Evolutionary conservation across 2,329 filamentous ascomycete species (phyloP).

Genomic region (Fusarium tricinctum): DNA sequence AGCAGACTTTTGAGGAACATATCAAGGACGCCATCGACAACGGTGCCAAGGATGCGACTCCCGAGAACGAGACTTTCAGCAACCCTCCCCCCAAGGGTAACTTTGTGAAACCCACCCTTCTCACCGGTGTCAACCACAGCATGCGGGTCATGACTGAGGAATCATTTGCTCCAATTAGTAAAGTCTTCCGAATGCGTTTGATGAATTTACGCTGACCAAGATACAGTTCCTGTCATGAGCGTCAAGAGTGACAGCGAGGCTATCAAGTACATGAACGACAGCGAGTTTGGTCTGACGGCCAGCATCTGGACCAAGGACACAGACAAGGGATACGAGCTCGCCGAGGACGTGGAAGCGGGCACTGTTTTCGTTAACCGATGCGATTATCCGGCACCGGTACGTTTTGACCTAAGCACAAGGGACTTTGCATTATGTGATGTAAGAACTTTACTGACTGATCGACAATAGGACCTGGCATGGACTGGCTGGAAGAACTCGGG

Average conservation of each 20-base stretch:
- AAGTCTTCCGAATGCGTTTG: conserved; percentile 4
- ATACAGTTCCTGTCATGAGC: conserved; percentile 78
- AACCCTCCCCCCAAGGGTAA: conserved; percentile 83
- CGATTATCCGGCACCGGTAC: conserved; percentile 91
- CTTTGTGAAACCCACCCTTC: conserved; percentile 87
- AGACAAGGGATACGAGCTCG: conserved; percentile 78
- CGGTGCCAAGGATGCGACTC: conserved; percentile 87
- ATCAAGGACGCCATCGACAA: conserved; percentile 85
- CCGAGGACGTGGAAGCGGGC: conserved; percentile 87
- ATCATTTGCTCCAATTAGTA: conserved; percentile 77
- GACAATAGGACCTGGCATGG: conserved; percentile 85
- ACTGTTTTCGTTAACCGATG: conserved; percentile 97
- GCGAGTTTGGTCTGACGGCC: conserved; percentile 93
- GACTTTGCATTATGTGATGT: conserved; percentile 13
- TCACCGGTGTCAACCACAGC: conserved; percentile 82
- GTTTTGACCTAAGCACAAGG: conserved; percentile 51
- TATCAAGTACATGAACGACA: conserved; percentile 90
- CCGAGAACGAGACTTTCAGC: conserved; percentile 82
- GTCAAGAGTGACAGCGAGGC: conserved; percentile 87
- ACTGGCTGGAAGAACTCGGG: conserved; percentile 98
- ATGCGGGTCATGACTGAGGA: conserved; percentile 95
- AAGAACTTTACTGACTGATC: conserved; percentile 34
- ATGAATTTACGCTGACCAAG: conserved; percentile 14
- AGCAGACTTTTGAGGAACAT: conserved; percentile 81
- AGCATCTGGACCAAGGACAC: conserved; percentile 97